phyloP scores from a whole-genome alignment of 1,284 basidiomycete species.

The Ustilago lituana region DNA sequence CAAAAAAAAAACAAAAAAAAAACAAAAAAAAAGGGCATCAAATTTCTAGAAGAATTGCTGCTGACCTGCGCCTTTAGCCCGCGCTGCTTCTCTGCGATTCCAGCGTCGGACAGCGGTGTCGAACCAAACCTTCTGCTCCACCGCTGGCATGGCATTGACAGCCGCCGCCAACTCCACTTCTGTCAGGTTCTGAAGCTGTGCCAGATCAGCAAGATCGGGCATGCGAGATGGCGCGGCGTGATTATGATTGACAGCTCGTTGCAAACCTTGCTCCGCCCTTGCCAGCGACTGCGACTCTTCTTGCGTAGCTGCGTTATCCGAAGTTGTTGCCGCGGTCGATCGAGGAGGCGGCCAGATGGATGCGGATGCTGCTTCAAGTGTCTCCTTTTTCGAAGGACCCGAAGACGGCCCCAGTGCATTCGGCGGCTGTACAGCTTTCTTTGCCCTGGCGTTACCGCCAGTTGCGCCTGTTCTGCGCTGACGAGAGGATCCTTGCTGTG shows the following conservation, averaged over 20 bases:
- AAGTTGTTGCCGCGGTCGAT: background rate
- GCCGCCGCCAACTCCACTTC: slow-evolving; percentile 27
- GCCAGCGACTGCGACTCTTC: slow-evolving; percentile 24
- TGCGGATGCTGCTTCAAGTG: background rate
- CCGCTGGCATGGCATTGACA: slow-evolving; percentile 26
- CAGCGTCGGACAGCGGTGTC: slow-evolving; percentile 26
- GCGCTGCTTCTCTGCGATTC: slow-evolving; percentile 15
- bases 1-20: too few species aligned
- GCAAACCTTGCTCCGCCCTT: slow-evolving; percentile 21
- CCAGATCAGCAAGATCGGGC: slow-evolving; percentile 24
- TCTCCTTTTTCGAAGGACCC: slow-evolving; percentile 3
- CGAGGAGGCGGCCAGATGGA: slow-evolving; percentile 29
- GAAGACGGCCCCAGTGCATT: background rate
- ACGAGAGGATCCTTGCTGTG: background rate
- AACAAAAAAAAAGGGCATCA: background rate
- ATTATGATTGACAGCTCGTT: slow-evolving; percentile 7
- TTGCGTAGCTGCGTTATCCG: background rate
- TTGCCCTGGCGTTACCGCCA: background rate
- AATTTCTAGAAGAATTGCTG: slow-evolving; percentile 23
- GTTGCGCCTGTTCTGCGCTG: slow-evolving; percentile 3
- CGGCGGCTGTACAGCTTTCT: background rate
- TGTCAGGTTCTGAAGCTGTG: slow-evolving; percentile 21
- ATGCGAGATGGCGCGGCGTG: background rate
- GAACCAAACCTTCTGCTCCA: slow-evolving; percentile 29
- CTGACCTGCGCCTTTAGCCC: slow-evolving; percentile 6